Percentiles rank a stretch among this genome's conserved stretches.
Evolutionary conservation across 2,329 filamentous ascomycete genomes (phyloP).

Genomic region (Paracamarosporium sp.): DNA sequence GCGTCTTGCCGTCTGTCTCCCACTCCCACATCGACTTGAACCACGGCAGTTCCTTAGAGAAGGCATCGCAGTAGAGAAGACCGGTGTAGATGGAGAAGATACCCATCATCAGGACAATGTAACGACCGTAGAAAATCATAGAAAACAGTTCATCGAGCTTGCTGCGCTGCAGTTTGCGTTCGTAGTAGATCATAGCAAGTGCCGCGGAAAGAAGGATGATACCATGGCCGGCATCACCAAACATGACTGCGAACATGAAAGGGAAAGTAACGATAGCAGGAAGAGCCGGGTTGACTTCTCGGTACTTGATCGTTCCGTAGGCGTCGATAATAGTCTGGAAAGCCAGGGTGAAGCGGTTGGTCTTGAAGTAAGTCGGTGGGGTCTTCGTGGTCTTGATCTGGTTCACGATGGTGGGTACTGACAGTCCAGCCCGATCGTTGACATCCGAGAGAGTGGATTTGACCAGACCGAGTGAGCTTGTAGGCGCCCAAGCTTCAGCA

Average conservation of each 20-base stretch:
- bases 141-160: conserved; percentile 97
- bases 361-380: conserved; percentile 95
- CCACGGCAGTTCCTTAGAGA: conserved; percentile 89
- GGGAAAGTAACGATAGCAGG: conserved; percentile 97
- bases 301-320: conserved; percentile 96
- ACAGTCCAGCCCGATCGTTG: conserved; percentile 91
- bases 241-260: conserved; percentile 99
- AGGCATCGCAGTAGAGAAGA: conserved; percentile 96
- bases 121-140: conserved; percentile 98
- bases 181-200: conserved; percentile 93
- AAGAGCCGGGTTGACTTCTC: conserved; percentile 94
- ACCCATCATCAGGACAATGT: conserved; percentile 98
- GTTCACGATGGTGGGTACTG: conserved; percentile 98
- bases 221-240: conserved; percentile 96
- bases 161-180: conserved; percentile 79
- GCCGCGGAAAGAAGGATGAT: conserved; percentile 85
- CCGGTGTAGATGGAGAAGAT: conserved; percentile 97
- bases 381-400: conserved; percentile 97
- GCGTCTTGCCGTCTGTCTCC: conserved; percentile 64
- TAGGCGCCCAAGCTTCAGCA: conserved; percentile 96
- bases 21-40: conserved; percentile 93
- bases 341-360: conserved; percentile 96
- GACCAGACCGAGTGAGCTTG: conserved; percentile 86
- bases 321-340: conserved; percentile 99
- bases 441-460: conserved; percentile 95